phyloP scores from a whole-genome alignment of 2,329 filamentous ascomycete genomes.

The Aspergillus proliferans region DNA sequence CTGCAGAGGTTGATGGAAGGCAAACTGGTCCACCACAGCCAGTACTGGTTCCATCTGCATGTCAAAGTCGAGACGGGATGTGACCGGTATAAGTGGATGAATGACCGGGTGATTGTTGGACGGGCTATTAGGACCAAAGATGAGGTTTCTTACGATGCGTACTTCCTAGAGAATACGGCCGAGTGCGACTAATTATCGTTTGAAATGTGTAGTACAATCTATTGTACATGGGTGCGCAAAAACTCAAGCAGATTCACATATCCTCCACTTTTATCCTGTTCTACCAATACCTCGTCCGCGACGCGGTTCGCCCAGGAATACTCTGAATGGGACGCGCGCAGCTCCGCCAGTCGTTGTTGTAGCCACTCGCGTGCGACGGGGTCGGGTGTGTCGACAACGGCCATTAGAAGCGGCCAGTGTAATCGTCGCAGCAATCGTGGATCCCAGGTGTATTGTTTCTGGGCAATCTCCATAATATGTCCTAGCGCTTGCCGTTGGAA shows the following conservation, averaged over 20 bases:
- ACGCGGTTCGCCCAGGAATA: slow-evolving; percentile 25
- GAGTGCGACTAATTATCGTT: neutral
- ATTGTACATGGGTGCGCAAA: slow-evolving; percentile 15
- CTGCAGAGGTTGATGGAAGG: slow-evolving; percentile 21
- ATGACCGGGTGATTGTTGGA: slow-evolving; percentile 21
- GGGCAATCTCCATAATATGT: slow-evolving; percentile 27
- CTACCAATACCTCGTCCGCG: slow-evolving; percentile 22
- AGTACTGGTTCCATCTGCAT: slow-evolving; percentile 24
- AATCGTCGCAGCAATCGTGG: slow-evolving; percentile 25
- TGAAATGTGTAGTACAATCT: neutral
- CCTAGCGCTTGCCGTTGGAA: slow-evolving; percentile 23
- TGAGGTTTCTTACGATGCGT: slow-evolving; percentile 23
- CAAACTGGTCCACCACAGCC: slow-evolving; percentile 16
- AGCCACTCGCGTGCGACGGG: slow-evolving; percentile 25
- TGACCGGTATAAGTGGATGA: slow-evolving; percentile 22
- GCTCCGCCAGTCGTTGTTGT: slow-evolving; percentile 22
- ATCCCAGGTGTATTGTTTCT: slow-evolving; percentile 27
- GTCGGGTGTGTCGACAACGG: slow-evolving; percentile 27
- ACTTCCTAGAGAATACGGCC: slow-evolving; percentile 17
- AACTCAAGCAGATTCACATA: slow-evolving; percentile 23
- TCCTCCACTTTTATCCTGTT: slow-evolving; percentile 19
- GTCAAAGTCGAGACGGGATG: slow-evolving; percentile 20
- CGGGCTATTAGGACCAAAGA: slow-evolving; percentile 18
- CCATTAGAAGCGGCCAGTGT: slow-evolving; percentile 31
- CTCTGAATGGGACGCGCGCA: slow-evolving; percentile 24